phyloP scores from a whole-genome alignment of 768 basidiomycete species.

The Pleurotus platypus region DNA sequence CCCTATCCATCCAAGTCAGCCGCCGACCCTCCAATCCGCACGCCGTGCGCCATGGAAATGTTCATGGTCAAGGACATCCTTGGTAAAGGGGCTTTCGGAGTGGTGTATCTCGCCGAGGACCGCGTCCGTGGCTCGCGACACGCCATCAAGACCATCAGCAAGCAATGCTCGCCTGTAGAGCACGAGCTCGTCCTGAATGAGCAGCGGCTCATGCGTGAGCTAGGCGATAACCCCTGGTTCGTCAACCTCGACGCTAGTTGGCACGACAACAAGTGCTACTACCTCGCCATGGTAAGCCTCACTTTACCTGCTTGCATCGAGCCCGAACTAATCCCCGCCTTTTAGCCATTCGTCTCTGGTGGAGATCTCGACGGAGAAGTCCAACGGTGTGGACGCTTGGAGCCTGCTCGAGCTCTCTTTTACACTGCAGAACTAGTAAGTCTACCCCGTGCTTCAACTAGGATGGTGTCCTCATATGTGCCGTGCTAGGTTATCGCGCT shows the following conservation, averaged over 20 bases:
- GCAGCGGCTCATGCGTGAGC: neutral
- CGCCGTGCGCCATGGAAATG: neutral
- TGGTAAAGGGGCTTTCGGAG: conserved; percentile 1
- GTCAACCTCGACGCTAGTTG: conserved; percentile 6
- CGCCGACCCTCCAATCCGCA: neutral
- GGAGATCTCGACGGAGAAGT: conserved; percentile 9
- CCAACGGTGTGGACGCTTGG: neutral
- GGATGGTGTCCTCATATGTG: neutral
- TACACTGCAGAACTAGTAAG: conserved; percentile 6
- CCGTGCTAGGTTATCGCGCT: conserved; percentile 4
- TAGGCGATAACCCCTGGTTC: neutral
- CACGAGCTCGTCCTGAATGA: conserved; percentile 2
- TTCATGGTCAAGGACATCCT: conserved; percentile 12
- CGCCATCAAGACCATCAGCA: conserved; percentile 9
- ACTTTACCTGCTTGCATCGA: neutral
- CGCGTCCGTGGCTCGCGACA: conserved; percentile 1
- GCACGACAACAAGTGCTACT: conserved; percentile 8
- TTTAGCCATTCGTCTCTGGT: conserved; percentile 2
- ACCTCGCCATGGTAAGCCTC: conserved; percentile 9
- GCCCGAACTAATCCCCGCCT: neutral
- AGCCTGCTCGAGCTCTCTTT: neutral
- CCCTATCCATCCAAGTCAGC: no score
- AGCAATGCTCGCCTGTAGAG: neutral
- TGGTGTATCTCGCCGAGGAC: conserved; percentile 8
- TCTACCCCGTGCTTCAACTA: neutral